These are phyloP conservation scores for Sclerotinia sclerotiorum DNA, from an alignment of 2,329 filamentous ascomycete genomes.

Conservation along the genomic window DNA sequence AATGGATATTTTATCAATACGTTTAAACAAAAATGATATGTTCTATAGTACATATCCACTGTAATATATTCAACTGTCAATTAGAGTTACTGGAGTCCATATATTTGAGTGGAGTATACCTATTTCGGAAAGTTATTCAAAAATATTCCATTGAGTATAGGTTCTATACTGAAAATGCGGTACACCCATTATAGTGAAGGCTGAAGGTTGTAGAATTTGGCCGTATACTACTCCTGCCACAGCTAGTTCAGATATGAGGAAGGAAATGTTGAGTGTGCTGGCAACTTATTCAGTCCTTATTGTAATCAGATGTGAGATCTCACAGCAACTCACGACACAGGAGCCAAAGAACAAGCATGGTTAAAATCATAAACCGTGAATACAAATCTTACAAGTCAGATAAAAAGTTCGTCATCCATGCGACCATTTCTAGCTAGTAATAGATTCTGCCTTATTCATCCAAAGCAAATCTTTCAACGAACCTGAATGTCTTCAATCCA, in stretches of 20 bases:
- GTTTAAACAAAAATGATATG: no score
- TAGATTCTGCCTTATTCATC: constrained; percentile 43
- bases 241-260: not conserved
- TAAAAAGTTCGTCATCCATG: not conserved
- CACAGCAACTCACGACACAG: not conserved
- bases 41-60: no score
- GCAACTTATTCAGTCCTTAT: not conserved
- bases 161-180: no score
- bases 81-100: no score
- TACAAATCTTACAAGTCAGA: not conserved
- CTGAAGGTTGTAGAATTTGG: no score
- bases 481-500: constrained; percentile 64
- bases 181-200: no score
- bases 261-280: not conserved
- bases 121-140: no score
- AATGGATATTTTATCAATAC: no score
- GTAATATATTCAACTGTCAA: no score
- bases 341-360: not conserved
- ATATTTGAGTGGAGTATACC: no score
- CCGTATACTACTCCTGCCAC: no score
- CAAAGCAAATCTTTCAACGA: constrained; percentile 61
- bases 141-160: no score
- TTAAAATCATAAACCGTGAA: not conserved
- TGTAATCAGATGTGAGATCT: not conserved
- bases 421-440: not conserved